These are phyloP conservation scores for Coemansia sp. DNA, from an alignment of 192 early-diverging fungal species.

Conservation along the genomic window DNA sequence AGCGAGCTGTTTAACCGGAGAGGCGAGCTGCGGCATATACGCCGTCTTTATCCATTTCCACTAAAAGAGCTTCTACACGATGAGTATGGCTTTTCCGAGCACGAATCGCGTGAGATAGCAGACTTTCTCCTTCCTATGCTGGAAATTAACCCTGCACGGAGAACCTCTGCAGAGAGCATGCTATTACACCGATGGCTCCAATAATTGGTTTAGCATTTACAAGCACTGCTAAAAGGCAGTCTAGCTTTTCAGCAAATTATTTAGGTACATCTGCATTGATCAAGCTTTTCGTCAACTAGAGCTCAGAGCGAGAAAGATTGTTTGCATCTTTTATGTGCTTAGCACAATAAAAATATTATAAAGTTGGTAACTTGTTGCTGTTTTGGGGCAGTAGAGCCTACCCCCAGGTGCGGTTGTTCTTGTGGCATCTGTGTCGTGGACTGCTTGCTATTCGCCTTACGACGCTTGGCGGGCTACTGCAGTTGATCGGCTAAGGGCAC, in stretches of 20 bases:
- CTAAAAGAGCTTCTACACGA: slow-evolving; percentile 82
- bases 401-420: too few species aligned
- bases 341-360: too few species aligned
- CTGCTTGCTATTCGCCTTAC: too few species aligned
- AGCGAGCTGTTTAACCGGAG: slow-evolving; percentile 84
- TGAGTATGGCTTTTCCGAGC: slow-evolving; percentile 76
- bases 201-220: slow-evolving; percentile 1
- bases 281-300: neutral
- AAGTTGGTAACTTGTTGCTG: too few species aligned
- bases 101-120: slow-evolving; percentile 72
- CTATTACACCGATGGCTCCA: slow-evolving; percentile 61
- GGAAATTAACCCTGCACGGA: slow-evolving; percentile 58
- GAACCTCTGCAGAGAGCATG: slow-evolving; percentile 60
- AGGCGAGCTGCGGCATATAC: slow-evolving; percentile 87
- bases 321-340: neutral
- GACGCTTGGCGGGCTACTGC: too few species aligned
- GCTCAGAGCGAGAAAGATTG: neutral
- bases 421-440: too few species aligned
- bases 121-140: slow-evolving; percentile 86
- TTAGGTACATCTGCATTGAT: neutral
- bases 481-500: too few species aligned
- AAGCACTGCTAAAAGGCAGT: neutral
- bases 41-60: slow-evolving; percentile 77
- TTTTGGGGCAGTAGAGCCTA: too few species aligned
- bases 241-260: neutral